A percentile compares a stretch with the other conserved stretches of the same genome.
Evolutionary conservation across 2,329 filamentous ascomycete species (phyloP).

Genomic region (Madurella fahalii): DNA sequence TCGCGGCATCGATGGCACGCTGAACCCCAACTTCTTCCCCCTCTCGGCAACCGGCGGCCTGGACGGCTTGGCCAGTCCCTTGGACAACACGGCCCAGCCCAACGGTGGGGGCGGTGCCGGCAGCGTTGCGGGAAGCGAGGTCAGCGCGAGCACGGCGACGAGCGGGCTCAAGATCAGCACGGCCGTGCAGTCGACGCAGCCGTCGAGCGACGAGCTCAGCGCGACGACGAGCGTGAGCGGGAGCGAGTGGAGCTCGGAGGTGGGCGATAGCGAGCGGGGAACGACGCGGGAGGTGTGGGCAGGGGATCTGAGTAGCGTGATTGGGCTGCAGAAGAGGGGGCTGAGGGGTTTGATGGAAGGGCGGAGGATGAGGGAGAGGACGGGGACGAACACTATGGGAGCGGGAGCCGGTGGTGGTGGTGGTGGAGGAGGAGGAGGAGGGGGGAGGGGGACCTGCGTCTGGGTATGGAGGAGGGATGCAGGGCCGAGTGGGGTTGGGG

Average conservation of each 20-base stretch:
- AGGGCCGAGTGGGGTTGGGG: constrained; percentile 46
- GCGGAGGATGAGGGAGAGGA: constrained; percentile 73
- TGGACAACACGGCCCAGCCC: constrained; percentile 17
- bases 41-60: constrained; percentile 39
- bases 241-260: constrained; percentile 54
- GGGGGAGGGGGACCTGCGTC: background rate
- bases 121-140: constrained; percentile 28
- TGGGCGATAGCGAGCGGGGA: constrained; percentile 47
- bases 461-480: constrained; percentile 19
- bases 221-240: constrained; percentile 49
- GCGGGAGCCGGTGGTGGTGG: background rate
- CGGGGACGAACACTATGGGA: constrained; percentile 37
- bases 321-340: constrained; percentile 91
- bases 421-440: no score
- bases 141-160: constrained; percentile 27
- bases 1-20: constrained; percentile 66
- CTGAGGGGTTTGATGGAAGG: constrained; percentile 93
- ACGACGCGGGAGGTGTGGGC: constrained; percentile 67
- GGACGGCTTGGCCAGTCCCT: constrained; percentile 35
- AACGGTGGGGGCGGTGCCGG: constrained; percentile 22
- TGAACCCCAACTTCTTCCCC: constrained; percentile 61
- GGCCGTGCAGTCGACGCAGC: constrained; percentile 34
- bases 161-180: constrained; percentile 48
- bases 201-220: constrained; percentile 46
- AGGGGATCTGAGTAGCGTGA: constrained; percentile 79